A percentile compares a stretch with the other conserved stretches of the same genome.
These are phyloP conservation scores for Wakefieldia striispora DNA, from an alignment of 768 basidiomycete genomes.

Conservation along the genomic window DNA sequence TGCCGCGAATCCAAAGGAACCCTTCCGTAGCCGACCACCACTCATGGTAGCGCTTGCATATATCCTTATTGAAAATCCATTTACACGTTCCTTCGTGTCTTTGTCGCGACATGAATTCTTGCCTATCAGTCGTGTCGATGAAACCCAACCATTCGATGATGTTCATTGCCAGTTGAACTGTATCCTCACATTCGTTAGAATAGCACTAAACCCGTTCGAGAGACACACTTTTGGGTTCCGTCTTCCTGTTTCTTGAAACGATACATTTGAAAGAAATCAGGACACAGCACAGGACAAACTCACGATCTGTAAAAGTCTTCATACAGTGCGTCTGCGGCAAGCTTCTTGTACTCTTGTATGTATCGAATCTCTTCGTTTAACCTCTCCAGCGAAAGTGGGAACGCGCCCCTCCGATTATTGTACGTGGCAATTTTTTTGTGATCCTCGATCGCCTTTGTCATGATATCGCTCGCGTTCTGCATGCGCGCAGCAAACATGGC, in stretches of 20 bases:
- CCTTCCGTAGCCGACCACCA: conserved; percentile 20
- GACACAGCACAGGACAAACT: neutral
- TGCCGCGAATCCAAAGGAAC: conserved; percentile 27
- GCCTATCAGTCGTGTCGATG: conserved; percentile 23
- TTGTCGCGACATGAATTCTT: conserved; percentile 25
- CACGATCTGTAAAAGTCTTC: conserved; percentile 22
- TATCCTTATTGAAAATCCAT: conserved; percentile 21
- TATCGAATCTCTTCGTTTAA: conserved; percentile 22
- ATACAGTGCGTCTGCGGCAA: conserved; percentile 13
- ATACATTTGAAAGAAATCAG: neutral
- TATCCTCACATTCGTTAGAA: conserved; percentile 2
- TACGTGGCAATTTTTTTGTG: conserved; percentile 15
- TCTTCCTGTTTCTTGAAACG: conserved; percentile 12
- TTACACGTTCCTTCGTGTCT: conserved; percentile 23
- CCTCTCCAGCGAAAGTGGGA: conserved; percentile 22
- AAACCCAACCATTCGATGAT: conserved; percentile 24
- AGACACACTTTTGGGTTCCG: conserved; percentile 25
- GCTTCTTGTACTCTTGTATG: conserved; percentile 21
- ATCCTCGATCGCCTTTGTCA: conserved; percentile 22
- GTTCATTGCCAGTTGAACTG: conserved; percentile 23
- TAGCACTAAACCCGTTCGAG: neutral
- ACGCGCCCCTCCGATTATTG: conserved; percentile 13
- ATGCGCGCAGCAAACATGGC: conserved; percentile 21
- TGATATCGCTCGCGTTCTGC: conserved; percentile 14
- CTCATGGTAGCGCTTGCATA: conserved; percentile 17